These are phyloP conservation scores for Talaromyces sp. DNA, from an alignment of 2,329 filamentous ascomycete genomes.

Conservation along the genomic window DNA sequence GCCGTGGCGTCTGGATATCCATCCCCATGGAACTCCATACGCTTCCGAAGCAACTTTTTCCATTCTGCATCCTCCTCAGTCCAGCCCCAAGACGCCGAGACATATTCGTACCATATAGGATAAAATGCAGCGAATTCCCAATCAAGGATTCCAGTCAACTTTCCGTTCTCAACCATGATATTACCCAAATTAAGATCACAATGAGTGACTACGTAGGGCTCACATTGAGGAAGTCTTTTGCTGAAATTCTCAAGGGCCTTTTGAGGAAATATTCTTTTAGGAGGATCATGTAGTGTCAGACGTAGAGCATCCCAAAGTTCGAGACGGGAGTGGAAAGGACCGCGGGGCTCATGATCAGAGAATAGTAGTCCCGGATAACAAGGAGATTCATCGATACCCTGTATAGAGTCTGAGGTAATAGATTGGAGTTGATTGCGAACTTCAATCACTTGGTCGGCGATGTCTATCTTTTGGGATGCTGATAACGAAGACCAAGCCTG, in stretches of 20 bases:
- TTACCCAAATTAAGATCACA: conserved; percentile 12
- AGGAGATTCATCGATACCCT: conserved; percentile 15
- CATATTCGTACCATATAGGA: conserved; percentile 40
- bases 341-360: conserved; percentile 6
- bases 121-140: conserved; percentile 37
- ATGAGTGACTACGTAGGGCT: conserved; percentile 12
- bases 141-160: conserved; percentile 31
- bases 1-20: too few species aligned
- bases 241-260: conserved; percentile 6
- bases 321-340: conserved; percentile 13
- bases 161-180: conserved; percentile 17
- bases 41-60: conserved; percentile 17
- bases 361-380: conserved; percentile 13
- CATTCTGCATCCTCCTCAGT: conserved; percentile 24
- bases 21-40: too few species aligned
- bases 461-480: conserved; percentile 11
- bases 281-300: neutral
- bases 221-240: conserved; percentile 16
- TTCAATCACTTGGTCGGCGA: conserved; percentile 20
- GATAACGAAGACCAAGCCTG: conserved; percentile 20
- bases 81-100: conserved; percentile 24
- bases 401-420: conserved; percentile 16
- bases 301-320: conserved; percentile 15
- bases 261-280: neutral
- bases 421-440: conserved; percentile 16